Percentiles rank a stretch among this genome's conserved stretches.
These are phyloP conservation scores for Phytophthora syringae DNA, from an alignment of 352 stramenopile species.

Conservation along the genomic window DNA sequence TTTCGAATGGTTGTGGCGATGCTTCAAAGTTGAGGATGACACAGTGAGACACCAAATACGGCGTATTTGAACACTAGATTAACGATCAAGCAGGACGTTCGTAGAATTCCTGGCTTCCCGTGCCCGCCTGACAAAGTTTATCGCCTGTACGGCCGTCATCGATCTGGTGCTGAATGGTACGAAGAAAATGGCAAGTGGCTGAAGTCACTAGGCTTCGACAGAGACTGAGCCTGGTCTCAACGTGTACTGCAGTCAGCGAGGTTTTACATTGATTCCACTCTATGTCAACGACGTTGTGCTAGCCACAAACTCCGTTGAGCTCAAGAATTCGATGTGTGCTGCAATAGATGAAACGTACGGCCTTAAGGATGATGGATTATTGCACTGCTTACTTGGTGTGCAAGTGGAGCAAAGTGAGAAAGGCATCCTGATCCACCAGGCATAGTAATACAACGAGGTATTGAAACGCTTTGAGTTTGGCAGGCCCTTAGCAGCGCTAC, in stretches of 20 bases:
- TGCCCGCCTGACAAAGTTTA: conserved; percentile 15
- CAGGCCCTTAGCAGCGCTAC: conserved; percentile 1
- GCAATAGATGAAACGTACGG: conserved; percentile 20
- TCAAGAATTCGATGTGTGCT: conserved; percentile 23
- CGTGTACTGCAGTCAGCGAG: conserved; percentile 4
- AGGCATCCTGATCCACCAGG: conserved; percentile 6
- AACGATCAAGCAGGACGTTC: conserved; percentile 19
- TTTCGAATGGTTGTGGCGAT: conserved; percentile 5
- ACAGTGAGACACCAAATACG: conserved; percentile 16
- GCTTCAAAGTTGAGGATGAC: neutral
- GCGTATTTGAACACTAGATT: conserved; percentile 18
- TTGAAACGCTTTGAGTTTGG: neutral
- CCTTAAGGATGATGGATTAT: conserved; percentile 18
- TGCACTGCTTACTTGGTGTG: conserved; percentile 7
- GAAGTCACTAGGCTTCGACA: neutral
- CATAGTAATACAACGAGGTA: conserved; percentile 7
- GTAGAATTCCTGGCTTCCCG: conserved; percentile 10
- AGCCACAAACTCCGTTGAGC: conserved; percentile 9
- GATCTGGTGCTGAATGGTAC: conserved; percentile 23
- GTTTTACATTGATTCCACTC: conserved; percentile 18
- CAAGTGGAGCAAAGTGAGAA: conserved; percentile 14
- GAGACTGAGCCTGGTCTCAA: conserved; percentile 12
- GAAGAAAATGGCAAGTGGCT: conserved; percentile 15
- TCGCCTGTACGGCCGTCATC: conserved; percentile 9
- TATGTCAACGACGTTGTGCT: conserved; percentile 34